A percentile compares a stretch with the other conserved stretches of the same genome.
These are phyloP conservation scores for Magnolia changhungtana DNA, from an alignment of 164 flowering plant species.

Conservation along the genomic window DNA sequence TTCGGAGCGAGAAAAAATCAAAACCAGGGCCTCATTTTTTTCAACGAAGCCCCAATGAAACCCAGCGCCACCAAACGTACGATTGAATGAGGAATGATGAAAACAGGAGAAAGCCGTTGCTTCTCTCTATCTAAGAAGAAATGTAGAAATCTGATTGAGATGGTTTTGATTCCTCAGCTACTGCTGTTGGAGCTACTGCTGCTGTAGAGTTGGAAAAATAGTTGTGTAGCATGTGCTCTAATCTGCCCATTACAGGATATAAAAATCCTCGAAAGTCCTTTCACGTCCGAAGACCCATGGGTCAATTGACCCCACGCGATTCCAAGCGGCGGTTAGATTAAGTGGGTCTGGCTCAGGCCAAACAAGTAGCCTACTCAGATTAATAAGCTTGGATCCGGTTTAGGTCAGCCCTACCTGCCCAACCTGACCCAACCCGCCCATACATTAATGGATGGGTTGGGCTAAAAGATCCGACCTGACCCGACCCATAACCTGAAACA, in stretches of 20 bases:
- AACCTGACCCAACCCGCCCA: no score
- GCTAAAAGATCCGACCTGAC: no score
- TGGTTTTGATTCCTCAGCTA: background rate
- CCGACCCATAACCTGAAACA: no score
- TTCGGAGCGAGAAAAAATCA: background rate
- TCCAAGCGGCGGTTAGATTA: no score
- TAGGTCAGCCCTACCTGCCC: no score
- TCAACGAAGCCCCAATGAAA: background rate
- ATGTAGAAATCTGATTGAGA: background rate
- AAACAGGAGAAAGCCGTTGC: background rate
- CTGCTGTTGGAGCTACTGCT: background rate
- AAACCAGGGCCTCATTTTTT: background rate
- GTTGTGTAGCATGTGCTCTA: background rate
- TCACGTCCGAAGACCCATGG: no score
- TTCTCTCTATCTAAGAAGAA: background rate
- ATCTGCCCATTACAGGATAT: background rate
- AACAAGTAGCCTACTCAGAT: no score
- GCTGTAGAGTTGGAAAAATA: background rate
- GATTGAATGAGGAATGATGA: background rate
- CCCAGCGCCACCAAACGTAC: background rate
- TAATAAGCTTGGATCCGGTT: no score
- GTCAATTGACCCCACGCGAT: no score
- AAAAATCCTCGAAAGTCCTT: no score
- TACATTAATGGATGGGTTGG: no score
- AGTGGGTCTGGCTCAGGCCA: no score